Conservation (phyloP, 176 grass and related monocot genomes). For the Avena eriantha region DNA sequence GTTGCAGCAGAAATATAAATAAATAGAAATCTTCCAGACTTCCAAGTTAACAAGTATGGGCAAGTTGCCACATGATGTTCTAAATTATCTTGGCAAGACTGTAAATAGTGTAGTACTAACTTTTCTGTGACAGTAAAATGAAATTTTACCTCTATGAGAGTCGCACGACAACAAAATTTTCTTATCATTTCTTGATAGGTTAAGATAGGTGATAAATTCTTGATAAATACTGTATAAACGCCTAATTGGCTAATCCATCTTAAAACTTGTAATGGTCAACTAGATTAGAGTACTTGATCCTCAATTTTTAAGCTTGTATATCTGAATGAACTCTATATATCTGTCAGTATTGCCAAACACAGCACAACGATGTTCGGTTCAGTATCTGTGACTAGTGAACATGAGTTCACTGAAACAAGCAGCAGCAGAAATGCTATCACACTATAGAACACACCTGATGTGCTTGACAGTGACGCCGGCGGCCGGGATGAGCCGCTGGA, state of each 20-base stretch:
- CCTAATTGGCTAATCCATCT: not conserved
- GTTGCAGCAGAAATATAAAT: not conserved
- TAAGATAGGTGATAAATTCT: not conserved
- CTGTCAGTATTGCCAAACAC: not conserved
- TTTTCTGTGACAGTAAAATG: not conserved
- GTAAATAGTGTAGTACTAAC: not conserved
- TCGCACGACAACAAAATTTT: not conserved
- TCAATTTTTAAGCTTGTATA: not conserved
- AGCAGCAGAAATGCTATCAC: too few relatives aligned
- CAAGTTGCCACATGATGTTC: not conserved
- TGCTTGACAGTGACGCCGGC: slow-evolving; percentile 67
- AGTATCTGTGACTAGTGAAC: not conserved
- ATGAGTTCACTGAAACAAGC: not conserved
- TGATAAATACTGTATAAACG: not conserved
- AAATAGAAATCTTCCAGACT: not conserved
- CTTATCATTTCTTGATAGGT: not conserved
- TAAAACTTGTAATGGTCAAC: not conserved
- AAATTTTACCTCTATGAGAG: not conserved
- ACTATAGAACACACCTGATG: slow-evolving; percentile 38
- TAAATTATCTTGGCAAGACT: not conserved
- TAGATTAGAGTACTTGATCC: not conserved
- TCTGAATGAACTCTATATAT: not conserved
- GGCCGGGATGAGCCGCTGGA: slow-evolving; percentile 59
- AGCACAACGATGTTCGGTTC: not conserved
- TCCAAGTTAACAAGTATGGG: not conserved